Evolutionary conservation across 805 yeast genomes (phyloP).

Genomic region (Lipomyces mesembrius): DNA sequence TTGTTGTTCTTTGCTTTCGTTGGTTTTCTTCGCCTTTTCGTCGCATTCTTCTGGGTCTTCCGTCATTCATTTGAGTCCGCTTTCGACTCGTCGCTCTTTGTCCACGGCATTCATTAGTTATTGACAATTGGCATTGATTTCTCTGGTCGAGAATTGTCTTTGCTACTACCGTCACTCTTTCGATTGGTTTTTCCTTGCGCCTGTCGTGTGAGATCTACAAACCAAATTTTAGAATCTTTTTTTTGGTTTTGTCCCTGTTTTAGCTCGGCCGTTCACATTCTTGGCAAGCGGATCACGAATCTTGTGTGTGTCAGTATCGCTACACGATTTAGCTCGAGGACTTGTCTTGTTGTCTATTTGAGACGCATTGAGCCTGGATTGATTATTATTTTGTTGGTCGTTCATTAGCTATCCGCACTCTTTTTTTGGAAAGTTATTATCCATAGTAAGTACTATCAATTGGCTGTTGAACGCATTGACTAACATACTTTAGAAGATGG

Average conservation of each 20-base stretch:
- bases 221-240: not conserved
- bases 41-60: not conserved
- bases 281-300: not conserved
- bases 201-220: not conserved
- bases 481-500: not conserved
- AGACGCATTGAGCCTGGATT: not conserved
- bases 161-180: not conserved
- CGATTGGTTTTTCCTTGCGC: not conserved
- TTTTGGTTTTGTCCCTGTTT: not conserved
- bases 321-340: not conserved
- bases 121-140: not conserved
- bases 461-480: not conserved
- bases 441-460: not conserved
- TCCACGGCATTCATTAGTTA: not conserved
- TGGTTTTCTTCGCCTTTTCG: not conserved
- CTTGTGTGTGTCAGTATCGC: not conserved
- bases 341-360: not conserved
- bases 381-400: not conserved
- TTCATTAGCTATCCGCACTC: not conserved
- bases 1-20: constrained; percentile 6
- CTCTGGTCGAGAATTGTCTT: not conserved
- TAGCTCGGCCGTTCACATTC: not conserved
- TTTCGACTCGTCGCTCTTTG: constrained; percentile 3
- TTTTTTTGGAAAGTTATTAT: not conserved
- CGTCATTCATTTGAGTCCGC: constrained; percentile 4